Evolutionary conservation across 345 rosid genomes (phyloP), one percentile per base, ranked within the genome.

Genomic region (Stellera chamaejasme): DNA sequence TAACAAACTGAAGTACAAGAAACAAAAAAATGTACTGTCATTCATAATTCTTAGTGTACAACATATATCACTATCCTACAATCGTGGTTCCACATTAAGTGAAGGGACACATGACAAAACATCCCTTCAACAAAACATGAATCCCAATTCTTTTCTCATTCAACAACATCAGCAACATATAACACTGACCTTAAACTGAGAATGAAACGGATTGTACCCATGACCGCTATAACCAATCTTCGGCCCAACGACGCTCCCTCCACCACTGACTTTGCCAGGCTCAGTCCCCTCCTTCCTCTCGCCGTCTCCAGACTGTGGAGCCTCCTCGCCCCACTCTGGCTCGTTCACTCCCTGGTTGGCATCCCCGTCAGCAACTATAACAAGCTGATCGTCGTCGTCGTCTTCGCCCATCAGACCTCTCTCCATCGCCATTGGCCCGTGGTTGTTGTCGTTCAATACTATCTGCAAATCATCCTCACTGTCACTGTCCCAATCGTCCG

Each of bases 151-250:
- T 19, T 63, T 45, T 39, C 23, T 13, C 45, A 65, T 27, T 59
- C 52, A 63, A 54, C 14, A 58, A 32, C 64, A 27, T 49, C 69
- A 66, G 49, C 64, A 75, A 48, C 52, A 59, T 68, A 71, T 64
- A 75, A 70, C 78, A 88, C 99, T 90, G 84, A 94, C 99, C 99
- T 94, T 94, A 77, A 79, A 94, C 94, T 90, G 96, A 74, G 96
- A 85, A 85, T 90, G 97, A 87, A 83, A 90, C 27, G 96, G 88
- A 65, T 82, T 95, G 80, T 80, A 93, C 69, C 80, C 92, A 67
- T 87, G 94, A 70, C 64, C 73, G 88, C 81, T 82, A 79, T 79
- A 89, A 58, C 87, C 97, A 73, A 82, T 61, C 75, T 89, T 89
- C 11, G 82, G 71, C 39, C 39, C 52, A 53, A 45, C 50, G 44